Evolutionary conservation across 225 moss, liverwort and hornwort species (phyloP).

Genomic region (Marchantia paleacea): DNA sequence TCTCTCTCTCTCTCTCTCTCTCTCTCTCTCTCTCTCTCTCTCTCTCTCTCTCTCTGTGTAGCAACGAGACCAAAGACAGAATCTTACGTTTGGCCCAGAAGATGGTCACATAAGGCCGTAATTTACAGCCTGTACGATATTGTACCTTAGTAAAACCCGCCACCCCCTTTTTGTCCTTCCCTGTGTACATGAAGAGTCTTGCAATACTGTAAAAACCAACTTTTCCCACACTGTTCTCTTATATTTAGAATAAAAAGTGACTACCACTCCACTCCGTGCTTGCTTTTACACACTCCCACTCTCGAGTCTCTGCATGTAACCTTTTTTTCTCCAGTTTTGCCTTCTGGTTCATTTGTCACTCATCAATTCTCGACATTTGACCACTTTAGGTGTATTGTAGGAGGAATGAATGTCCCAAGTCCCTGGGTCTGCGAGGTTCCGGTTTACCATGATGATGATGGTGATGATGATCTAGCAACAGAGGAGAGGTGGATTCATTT

Average conservation of each 20-base stretch:
- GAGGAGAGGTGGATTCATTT: neutral
- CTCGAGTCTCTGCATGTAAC: too few relatives aligned
- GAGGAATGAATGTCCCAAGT: too few relatives aligned
- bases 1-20: too few relatives aligned
- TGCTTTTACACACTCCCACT: neutral
- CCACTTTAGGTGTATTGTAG: too few relatives aligned
- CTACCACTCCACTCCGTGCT: neutral
- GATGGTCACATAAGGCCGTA: neutral
- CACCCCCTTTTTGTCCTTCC: neutral
- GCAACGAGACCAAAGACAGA: neutral
- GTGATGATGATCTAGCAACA: neutral
- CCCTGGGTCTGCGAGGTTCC: neutral
- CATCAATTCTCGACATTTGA: too few relatives aligned
- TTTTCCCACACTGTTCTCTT: neutral
- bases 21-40: too few relatives aligned
- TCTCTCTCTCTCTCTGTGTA: neutral
- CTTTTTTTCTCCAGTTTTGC: neutral
- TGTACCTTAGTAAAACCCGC: neutral
- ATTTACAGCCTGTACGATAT: neutral
- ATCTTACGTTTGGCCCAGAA: neutral
- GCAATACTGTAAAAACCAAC: slow-evolving; percentile 9
- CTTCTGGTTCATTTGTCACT: neutral
- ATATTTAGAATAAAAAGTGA: neutral
- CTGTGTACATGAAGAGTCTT: neutral
- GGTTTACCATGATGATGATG: neutral